phyloP scores from a whole-genome alignment of 768 basidiomycete species.

The Macrolepiota albuminosa region DNA sequence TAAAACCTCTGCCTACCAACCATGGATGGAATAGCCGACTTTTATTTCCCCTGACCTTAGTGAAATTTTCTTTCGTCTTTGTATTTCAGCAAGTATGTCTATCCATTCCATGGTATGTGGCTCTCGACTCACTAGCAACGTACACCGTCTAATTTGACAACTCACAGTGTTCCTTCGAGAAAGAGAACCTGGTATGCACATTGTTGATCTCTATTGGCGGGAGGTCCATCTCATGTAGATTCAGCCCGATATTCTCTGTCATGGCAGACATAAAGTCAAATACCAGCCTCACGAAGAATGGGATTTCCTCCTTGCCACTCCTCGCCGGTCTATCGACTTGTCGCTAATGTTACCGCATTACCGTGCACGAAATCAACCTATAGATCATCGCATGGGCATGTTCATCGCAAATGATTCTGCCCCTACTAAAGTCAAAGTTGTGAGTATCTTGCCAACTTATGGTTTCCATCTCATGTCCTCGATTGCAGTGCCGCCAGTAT shows the following conservation, averaged over 20 bases:
- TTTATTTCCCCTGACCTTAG: background rate
- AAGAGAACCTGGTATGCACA: conserved; percentile 14
- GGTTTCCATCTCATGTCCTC: conserved; percentile 7
- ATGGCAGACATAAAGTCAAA: conserved; percentile 59
- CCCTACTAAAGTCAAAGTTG: conserved; percentile 68
- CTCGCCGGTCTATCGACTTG: conserved; percentile 51
- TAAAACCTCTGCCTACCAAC: conserved; percentile 11
- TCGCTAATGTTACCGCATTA: conserved; percentile 74
- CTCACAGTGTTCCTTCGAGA: conserved; percentile 14
- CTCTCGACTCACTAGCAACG: background rate
- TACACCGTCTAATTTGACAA: conserved; percentile 6
- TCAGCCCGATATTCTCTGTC: conserved; percentile 23
- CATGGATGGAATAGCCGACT: background rate
- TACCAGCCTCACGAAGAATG: conserved; percentile 57
- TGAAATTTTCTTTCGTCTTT: background rate
- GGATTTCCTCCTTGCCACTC: conserved; percentile 58
- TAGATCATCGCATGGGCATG: conserved; percentile 70
- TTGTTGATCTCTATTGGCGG: background rate
- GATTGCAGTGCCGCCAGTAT: conserved; percentile 51
- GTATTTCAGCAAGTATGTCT: conserved; percentile 19
- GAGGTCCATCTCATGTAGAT: background rate
- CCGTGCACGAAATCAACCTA: conserved; percentile 68
- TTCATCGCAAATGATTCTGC: conserved; percentile 47
- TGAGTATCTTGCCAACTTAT: conserved; percentile 33
- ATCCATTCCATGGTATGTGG: conserved; percentile 34